Percentiles rank a stretch among this genome's conserved stretches.
These are phyloP conservation scores for Vachellia collinsii DNA, from an alignment of 306 rosid species.

Conservation along the genomic window DNA sequence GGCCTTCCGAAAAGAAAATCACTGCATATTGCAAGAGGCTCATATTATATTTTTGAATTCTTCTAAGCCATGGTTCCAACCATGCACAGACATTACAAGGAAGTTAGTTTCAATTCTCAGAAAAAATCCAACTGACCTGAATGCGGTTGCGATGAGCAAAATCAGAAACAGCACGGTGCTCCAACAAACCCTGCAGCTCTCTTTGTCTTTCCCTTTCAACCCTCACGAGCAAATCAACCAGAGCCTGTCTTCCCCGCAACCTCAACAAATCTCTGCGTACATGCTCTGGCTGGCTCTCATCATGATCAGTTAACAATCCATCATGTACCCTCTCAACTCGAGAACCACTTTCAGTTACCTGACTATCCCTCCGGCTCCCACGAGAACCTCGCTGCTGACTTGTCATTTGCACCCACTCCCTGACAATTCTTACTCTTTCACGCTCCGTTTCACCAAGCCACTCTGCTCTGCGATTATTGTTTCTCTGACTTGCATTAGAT, in stretches of 20 bases:
- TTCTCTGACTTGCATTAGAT: conserved; percentile 73
- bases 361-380: conserved; percentile 78
- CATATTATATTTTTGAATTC: conserved; percentile 26
- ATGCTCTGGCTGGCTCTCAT: conserved; percentile 94
- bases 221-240: conserved; percentile 91
- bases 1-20: neutral
- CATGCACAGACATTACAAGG: conserved; percentile 14
- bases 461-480: conserved; percentile 74
- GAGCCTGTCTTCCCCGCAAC: conserved; percentile 95
- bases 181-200: conserved; percentile 91
- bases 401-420: conserved; percentile 99
- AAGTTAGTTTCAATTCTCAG: conserved; percentile 29
- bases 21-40: conserved; percentile 8
- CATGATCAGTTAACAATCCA: conserved; percentile 59
- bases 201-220: conserved; percentile 93
- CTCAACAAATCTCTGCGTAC: conserved; percentile 82
- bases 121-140: conserved; percentile 73
- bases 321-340: conserved; percentile 61
- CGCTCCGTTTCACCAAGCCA: conserved; percentile 99
- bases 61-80: conserved; percentile 23
- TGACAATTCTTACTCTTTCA: conserved; percentile 93
- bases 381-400: conserved; percentile 96
- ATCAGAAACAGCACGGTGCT: conserved; percentile 98
- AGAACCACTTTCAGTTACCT: conserved; percentile 51
- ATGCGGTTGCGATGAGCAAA: conserved; percentile 98